Conservation (phyloP, 768 basidiomycete genomes). For the Leccinellum albellum region DNA sequence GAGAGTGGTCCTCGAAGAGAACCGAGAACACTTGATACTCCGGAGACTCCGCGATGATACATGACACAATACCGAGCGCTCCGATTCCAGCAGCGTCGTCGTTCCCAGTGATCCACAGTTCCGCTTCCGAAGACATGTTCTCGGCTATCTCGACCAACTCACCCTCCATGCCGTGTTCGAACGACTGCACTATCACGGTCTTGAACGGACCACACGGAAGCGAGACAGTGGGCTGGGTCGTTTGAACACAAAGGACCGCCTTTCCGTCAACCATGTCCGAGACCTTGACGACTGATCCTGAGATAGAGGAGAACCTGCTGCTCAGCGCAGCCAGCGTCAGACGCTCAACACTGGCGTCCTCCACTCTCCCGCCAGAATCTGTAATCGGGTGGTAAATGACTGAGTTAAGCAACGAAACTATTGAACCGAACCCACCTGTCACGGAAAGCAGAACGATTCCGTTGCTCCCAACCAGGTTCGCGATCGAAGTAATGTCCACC, state of each 20-base stretch:
- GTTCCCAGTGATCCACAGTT: constrained; percentile 29
- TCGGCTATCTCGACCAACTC: constrained; percentile 25
- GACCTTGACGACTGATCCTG: neutral
- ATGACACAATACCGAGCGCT: constrained; percentile 28
- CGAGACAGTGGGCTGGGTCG: constrained; percentile 10
- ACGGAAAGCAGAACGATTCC: constrained; percentile 24
- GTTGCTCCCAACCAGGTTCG: constrained; percentile 21
- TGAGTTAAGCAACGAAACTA: no score
- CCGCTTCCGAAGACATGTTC: constrained; percentile 23
- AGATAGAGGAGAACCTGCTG: neutral
- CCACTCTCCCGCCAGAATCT: neutral
- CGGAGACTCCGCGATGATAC: constrained; percentile 28
- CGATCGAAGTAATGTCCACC: constrained; percentile 18
- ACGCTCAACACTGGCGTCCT: neutral
- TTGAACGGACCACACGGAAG: constrained; percentile 20
- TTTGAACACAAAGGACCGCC: neutral
- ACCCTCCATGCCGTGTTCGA: constrained; percentile 25
- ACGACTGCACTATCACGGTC: constrained; percentile 25
- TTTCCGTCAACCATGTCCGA: neutral
- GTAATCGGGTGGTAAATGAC: neutral
- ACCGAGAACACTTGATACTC: constrained; percentile 28
- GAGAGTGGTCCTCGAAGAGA: constrained; percentile 28
- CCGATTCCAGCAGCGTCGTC: constrained; percentile 30
- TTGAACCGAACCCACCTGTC: constrained; percentile 9
- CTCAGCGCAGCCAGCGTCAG: neutral